Conservation (phyloP, 176 grass and related monocot species). For the Paspalum vaginatum region DNA sequence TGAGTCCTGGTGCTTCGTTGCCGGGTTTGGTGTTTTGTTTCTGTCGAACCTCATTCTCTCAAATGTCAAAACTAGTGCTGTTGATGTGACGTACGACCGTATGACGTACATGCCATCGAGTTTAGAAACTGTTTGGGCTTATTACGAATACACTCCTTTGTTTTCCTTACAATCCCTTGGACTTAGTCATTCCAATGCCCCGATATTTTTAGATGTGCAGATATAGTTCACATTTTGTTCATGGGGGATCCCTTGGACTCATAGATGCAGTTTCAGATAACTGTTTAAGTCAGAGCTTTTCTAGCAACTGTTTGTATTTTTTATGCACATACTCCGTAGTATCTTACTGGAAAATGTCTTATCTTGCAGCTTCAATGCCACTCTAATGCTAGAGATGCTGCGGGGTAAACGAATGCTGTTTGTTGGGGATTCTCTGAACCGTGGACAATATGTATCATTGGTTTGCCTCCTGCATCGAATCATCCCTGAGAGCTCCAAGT, state of each 20-base stretch:
- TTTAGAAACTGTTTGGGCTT: neutral
- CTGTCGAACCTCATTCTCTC: constrained; percentile 6
- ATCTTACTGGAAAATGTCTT: neutral
- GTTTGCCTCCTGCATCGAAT: constrained; percentile 77
- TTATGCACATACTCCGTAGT: neutral
- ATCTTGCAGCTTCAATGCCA: constrained; percentile 78
- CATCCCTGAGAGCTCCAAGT: constrained; percentile 67
- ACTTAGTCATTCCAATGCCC: too few species aligned
- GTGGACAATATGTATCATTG: constrained; percentile 84
- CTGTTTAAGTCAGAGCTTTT: neutral
- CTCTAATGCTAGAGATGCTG: constrained; percentile 75
- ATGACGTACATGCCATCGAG: neutral
- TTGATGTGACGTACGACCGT: neutral
- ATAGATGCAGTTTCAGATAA: neutral
- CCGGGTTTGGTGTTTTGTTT: neutral
- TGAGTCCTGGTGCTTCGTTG: neutral
- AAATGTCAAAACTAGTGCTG: neutral
- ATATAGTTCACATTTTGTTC: neutral
- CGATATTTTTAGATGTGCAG: neutral
- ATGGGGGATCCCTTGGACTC: neutral
- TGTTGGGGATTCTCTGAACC: constrained; percentile 87
- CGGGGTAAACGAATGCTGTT: constrained; percentile 91
- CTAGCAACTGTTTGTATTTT: neutral
- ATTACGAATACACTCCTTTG: too few species aligned
- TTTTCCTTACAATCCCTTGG: too few species aligned